A percentile compares a stretch with the other conserved stretches of the same genome.
Evolutionary conservation across 306 rosid species (phyloP).

Genomic region (Dryas octopetala): DNA sequence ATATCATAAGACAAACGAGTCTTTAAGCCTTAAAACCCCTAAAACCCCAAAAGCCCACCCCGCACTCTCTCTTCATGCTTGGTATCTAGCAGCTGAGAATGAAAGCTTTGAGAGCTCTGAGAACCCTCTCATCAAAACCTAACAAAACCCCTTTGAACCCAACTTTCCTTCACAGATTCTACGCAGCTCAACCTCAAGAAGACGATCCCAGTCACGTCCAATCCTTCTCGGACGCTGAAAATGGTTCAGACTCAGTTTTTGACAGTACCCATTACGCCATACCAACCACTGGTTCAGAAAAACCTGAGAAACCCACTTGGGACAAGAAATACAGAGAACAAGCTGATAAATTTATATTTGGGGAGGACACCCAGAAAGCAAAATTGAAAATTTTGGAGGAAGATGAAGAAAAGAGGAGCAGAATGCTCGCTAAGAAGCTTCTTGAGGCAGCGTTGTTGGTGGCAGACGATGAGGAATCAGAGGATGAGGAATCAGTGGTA

Average conservation of each 20-base stretch:
- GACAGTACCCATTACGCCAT: constrained; percentile 62
- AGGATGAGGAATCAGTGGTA: constrained; percentile 30
- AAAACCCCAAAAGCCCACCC: not conserved
- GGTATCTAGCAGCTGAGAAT: constrained; percentile 37
- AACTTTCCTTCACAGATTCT: constrained; percentile 25
- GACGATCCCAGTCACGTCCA: constrained; percentile 33
- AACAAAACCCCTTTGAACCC: constrained; percentile 13
- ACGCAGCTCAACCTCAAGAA: constrained; percentile 65
- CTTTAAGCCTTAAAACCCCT: not conserved
- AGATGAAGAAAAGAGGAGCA: constrained; percentile 56
- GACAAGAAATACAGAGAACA: constrained; percentile 51
- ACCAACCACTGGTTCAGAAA: constrained; percentile 34
- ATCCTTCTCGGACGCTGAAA: constrained; percentile 34
- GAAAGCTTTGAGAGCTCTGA: constrained; percentile 60
- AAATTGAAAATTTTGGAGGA: constrained; percentile 43
- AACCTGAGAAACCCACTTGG: constrained; percentile 48
- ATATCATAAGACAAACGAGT: too few species aligned
- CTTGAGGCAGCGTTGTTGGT: constrained; percentile 63
- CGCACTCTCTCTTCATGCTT: constrained; percentile 6
- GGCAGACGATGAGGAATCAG: constrained; percentile 38
- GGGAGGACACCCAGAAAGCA: constrained; percentile 37
- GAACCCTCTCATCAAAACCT: constrained; percentile 32
- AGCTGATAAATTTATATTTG: constrained; percentile 49
- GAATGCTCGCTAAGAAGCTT: constrained; percentile 68
- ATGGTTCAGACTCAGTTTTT: constrained; percentile 50